A percentile compares a stretch with the other conserved stretches of the same genome.
These are phyloP conservation scores for Pythium scleroteichum DNA, from an alignment of 352 stramenopile genomes.

Conservation along the genomic window DNA sequence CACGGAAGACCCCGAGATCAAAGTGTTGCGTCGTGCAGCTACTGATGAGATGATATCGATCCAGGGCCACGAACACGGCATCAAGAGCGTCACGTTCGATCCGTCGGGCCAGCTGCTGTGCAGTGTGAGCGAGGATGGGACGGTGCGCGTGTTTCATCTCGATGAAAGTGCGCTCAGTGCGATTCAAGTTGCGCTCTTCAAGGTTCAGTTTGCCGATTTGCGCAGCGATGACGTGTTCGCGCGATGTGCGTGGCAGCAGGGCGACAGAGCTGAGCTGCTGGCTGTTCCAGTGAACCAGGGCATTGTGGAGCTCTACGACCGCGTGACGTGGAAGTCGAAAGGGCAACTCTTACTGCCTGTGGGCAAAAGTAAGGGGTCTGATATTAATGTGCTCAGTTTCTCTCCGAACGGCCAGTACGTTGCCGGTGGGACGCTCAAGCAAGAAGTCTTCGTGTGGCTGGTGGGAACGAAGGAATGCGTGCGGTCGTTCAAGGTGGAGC, in stretches of 20 bases:
- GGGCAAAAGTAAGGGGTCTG: constrained; percentile 48
- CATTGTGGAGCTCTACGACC: constrained; percentile 67
- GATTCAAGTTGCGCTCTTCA: constrained; percentile 47
- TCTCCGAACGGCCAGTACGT: constrained; percentile 83
- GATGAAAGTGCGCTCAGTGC: constrained; percentile 41
- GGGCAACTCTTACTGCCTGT: constrained; percentile 56
- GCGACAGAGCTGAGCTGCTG: constrained; percentile 32
- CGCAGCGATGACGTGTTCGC: constrained; percentile 62
- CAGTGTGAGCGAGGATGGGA: constrained; percentile 65
- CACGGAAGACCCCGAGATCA: constrained; percentile 72
- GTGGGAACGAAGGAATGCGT: constrained; percentile 52
- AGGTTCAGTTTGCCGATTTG: constrained; percentile 61
- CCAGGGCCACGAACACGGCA: constrained; percentile 57
- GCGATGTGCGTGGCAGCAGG: constrained; percentile 66
- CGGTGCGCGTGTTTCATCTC: constrained; percentile 67
- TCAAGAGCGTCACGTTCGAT: constrained; percentile 78
- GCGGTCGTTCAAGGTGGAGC: constrained; percentile 60
- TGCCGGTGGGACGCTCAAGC: constrained; percentile 59
- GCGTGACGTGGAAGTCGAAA: constrained; percentile 44
- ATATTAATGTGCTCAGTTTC: constrained; percentile 75
- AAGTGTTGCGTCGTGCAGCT: constrained; percentile 56
- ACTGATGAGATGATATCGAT: constrained; percentile 64
- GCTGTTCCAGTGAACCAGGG: constrained; percentile 66
- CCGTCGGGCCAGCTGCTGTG: constrained; percentile 61
- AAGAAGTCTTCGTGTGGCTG: constrained; percentile 76